Percentiles rank a stretch among this genome's conserved stretches.
phyloP scores from a whole-genome alignment of 2,329 filamentous ascomycete genomes.

The Graphiopsis chlorocephala region DNA sequence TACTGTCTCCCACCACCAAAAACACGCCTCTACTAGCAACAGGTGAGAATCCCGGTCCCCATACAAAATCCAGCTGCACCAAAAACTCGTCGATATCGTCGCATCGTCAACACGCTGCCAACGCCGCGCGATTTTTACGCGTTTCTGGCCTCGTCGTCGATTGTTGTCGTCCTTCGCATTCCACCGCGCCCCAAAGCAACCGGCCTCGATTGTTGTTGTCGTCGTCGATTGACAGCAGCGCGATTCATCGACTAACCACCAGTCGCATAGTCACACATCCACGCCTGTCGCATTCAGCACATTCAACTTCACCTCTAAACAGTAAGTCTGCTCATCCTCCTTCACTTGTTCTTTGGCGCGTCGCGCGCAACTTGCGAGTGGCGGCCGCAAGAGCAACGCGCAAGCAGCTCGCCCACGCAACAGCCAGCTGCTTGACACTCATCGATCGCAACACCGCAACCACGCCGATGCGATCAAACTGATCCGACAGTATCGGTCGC shows the following conservation, averaged over 20 bases:
- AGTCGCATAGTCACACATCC: slow-evolving; percentile 11
- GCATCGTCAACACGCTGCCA: not conserved
- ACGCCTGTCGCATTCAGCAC: slow-evolving; percentile 12
- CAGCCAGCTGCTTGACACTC: not conserved
- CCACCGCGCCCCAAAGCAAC: slow-evolving; percentile 8
- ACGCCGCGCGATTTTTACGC: slow-evolving; percentile 6
- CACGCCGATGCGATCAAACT: not conserved
- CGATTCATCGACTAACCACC: slow-evolving; percentile 14
- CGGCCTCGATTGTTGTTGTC: slow-evolving; percentile 10
- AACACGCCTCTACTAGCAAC: not conserved
- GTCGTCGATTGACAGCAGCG: slow-evolving; percentile 8
- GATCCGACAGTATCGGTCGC: not conserved
- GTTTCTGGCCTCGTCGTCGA: slow-evolving; percentile 3
- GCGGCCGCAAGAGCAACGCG: slow-evolving; percentile 5
- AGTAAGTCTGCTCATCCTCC: slow-evolving; percentile 12
- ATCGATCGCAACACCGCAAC: slow-evolving; percentile 15
- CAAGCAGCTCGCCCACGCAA: not conserved
- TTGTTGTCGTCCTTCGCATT: slow-evolving; percentile 16
- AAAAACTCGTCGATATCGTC: not conserved
- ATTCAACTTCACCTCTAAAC: not conserved
- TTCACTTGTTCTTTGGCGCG: slow-evolving; percentile 4
- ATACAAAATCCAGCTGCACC: slow-evolving; percentile 13
- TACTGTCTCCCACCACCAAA: slow-evolving; percentile 9
- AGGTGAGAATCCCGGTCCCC: slow-evolving; percentile 10
- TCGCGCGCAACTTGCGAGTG: not conserved